Evolutionary conservation across 441 rosid species (phyloP), one percentile per base, ranked within the genome.

Genomic region (Adansonia rubrostipa): DNA sequence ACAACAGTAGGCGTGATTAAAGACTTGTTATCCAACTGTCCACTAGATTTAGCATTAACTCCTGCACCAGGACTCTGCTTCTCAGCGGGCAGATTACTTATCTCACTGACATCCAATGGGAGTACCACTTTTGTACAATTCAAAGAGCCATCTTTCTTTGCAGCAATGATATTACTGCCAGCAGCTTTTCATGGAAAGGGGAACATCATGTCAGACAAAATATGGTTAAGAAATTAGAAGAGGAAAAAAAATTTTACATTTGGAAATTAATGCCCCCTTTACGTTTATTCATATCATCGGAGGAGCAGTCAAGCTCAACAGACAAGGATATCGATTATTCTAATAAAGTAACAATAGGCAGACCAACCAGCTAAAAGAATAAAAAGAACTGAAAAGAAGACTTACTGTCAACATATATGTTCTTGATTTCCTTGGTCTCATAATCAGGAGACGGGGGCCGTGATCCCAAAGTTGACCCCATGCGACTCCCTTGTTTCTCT

Each of bases 341-440:
- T 54, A 73, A 50, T 57, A 67, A 51, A 63, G 51, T 73, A 66
- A 47, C 13, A 68, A 10, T 9, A 67, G 51, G 53, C 4, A 42
- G 70, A 65, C 24, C 10, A 15, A 24, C 44, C 20, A 48, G 33
- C 3, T 77, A 57, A 62, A 71, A 60, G 67, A 75, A 61, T 70
- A 71, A 17, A 63, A 69, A 72, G 1, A 24, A 50, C 48, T 3
- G 70, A 63, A 64, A 71, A 24, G 68, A 74, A 66, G 76, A 92
- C 98, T 92, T 86, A 96, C 99, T 91, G 78, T 96, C 99, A 9
- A 96, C 88, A 63, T 94, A 96, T 82, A 96, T 96, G 87, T 91
- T 96, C 88, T 96, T 96, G 82, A 96, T 96, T 77, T 91, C 98
- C 80, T 89, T 91, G n/a, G 85, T 80, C 65, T 90, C 96, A 57